Base-by-base conservation (phyloP, 805 yeast species). In the Hanseniaspora valbyensis region DNA sequence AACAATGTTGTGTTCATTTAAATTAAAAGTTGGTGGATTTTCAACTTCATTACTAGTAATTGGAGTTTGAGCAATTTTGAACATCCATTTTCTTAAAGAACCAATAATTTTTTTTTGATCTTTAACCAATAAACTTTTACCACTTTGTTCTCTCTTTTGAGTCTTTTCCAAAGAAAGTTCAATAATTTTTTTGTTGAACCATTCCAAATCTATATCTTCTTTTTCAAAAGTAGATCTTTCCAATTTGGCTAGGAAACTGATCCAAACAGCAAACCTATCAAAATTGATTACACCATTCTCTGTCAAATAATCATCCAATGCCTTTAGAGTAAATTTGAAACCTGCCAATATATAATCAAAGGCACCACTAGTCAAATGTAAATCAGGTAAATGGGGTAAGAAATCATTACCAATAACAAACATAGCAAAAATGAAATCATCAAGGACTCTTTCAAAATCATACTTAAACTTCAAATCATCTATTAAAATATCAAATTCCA, bases 361-460 rank as follows among this genome's bases (percentile, higher is more conserved):
- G 0, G 97, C 98, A 58, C 96, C 97, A 58, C 89, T 92, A 62
- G 88, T 89, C 56, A 92, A 75, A 63, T 86, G 89, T 58, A 92
- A 72, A 65, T 89, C 95, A 0, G 99, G 98, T 58, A 94, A 75
- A 63, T 92, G 86, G 24, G 99, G 98, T 61, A 92, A 74, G 79
- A 92, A 92, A 74, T 92, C 99, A 62, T 92, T 92, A 59, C 99
- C 99, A 58, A 92, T 86, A 54, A 92, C 95, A 61, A 86, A 89
- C 81, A 87, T 77, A 59, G 90, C 82, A 54, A 92, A 71, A 55
- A 92, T 85, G 57, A 90, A 87, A 65, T 92, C 99, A 66, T 92
- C 99, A 56, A 92, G 67, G 24, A 88, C 74, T 55, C 89, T 74
- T 66, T 92, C 99, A 64, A 92, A 89, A 66, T 83, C 78, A 60